Conservation (phyloP, 441 rosid genomes). For the Brassica balearica region DNA sequence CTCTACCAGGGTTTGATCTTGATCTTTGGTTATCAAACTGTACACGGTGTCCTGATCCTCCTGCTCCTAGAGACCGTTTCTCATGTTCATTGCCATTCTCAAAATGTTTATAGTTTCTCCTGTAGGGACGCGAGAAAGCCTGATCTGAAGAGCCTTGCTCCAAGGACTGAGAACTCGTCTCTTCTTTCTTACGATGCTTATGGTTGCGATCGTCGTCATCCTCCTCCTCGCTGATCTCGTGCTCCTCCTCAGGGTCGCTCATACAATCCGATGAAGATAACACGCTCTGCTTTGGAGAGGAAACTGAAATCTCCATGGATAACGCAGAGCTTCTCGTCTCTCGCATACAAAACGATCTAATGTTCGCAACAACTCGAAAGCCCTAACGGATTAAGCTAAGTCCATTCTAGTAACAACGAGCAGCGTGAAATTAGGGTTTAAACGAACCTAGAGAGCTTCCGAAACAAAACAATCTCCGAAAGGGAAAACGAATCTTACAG, state of each 20-base stretch:
- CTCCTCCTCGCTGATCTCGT: conserved; percentile 96
- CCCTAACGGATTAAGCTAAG: conserved; percentile 2
- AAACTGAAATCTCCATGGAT: conserved; percentile 73
- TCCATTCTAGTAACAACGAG: conserved; percentile 6
- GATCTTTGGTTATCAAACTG: conserved; percentile 69
- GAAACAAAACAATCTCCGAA: neutral
- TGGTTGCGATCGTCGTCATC: conserved; percentile 95
- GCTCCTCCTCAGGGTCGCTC: conserved; percentile 88
- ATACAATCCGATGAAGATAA: conserved; percentile 69
- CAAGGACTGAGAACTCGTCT: conserved; percentile 68
- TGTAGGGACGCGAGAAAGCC: conserved; percentile 51
- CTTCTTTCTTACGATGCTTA: conserved; percentile 97
- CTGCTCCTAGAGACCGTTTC: conserved; percentile 59
- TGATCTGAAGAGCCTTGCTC: conserved; percentile 63
- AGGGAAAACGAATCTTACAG: conserved; percentile 42
- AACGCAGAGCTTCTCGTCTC: conserved; percentile 29
- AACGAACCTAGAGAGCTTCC: conserved; percentile 32
- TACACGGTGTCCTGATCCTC: conserved; percentile 51
- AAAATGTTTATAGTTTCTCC: conserved; percentile 68
- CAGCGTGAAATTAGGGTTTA: conserved; percentile 39
- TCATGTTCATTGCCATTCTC: conserved; percentile 79
- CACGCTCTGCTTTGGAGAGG: conserved; percentile 67
- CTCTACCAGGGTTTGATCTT: conserved; percentile 69
- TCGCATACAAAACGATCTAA: neutral
- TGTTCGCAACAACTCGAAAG: conserved; percentile 5